phyloP scores from a whole-genome alignment of 768 basidiomycete species.

The Inosperma sp. region DNA sequence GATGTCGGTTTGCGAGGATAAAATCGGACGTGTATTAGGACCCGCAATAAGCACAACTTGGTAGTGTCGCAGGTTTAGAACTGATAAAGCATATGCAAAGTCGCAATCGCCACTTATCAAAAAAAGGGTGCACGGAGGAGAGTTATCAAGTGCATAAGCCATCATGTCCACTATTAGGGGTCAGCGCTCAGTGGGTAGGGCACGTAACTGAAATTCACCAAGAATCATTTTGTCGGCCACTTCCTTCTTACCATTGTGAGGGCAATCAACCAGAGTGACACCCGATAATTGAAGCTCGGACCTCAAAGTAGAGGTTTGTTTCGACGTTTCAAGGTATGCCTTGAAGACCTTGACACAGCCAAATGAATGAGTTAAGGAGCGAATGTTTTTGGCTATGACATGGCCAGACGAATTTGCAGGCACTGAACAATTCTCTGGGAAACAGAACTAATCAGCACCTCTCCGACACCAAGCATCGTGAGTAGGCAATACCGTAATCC shows the following conservation, averaged over 20 bases:
- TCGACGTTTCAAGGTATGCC: constrained; percentile 44
- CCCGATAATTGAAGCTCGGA: constrained; percentile 47
- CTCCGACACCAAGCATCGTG: background rate
- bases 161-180: background rate
- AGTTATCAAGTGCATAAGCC: too few species aligned
- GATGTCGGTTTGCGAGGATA: constrained; percentile 44
- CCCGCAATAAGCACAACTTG: constrained; percentile 39
- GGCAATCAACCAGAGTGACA: constrained; percentile 38
- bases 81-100: constrained; percentile 41
- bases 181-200: background rate
- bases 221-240: constrained; percentile 51
- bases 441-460: background rate
- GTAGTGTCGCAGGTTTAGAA: constrained; percentile 35
- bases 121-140: constrained; percentile 40
- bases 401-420: constrained; percentile 38
- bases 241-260: constrained; percentile 33
- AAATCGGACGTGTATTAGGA: constrained; percentile 30
- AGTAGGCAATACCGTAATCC: constrained; percentile 12
- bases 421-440: constrained; percentile 35
- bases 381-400: constrained; percentile 41
- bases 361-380: constrained; percentile 41
- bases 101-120: constrained; percentile 45
- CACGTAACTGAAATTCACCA: constrained; percentile 26
- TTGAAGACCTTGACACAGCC: constrained; percentile 48
- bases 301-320: constrained; percentile 26